Base-by-base conservation (phyloP, 139 green algal genomes). In the Axilococcus clingmanii region DNA sequence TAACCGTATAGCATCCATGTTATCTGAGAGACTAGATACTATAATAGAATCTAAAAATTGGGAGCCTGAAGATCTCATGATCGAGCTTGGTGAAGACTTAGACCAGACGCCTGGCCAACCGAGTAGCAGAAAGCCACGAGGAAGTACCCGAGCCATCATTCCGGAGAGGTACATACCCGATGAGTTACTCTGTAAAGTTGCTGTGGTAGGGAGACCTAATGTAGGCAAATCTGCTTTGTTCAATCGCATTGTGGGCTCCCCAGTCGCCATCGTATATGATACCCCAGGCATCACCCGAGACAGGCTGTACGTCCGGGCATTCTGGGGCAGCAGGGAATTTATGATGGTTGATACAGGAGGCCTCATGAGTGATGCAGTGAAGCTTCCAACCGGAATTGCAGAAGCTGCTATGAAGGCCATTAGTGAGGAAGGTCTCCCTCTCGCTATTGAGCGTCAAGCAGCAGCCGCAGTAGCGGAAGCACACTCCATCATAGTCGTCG, bases 201-300 rank as follows among this genome's bases (percentile, higher is more conserved):
- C 91, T 4, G 74, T 97, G 20, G 75, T 97, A 27, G 90, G 91
- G 2, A 65, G 91, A 0, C 91, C 91, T 19, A 98, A 98, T 59
- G 91, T 98, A 19, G 91, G 91, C 38, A 98, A 98, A 73, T 89
- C 75, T 22, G 87, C 89, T 1, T 69, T 98, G 48, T 98, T 97
- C 74, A 98, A 98, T 69, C 74, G 92, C 14, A 68, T 98, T 6
- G 75, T 76, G 0, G 87, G 88, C 9, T 52, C 37, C 25, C 65
- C 70, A 9, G 48, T 83, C 37, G 92, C 91, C 8, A 95, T 98
- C 56, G 92, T 97, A 55, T 93, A 85, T 40, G 90, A 98, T 63
- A 80, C 86, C 57, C 91, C 91, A 0, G 91, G 91, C 4, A 82
- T 97, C 9, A 97, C 91, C 5, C 36, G 67, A 0, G 71, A 79